A percentile compares a stretch with the other conserved stretches of the same genome.
These are phyloP conservation scores for Gonapodya prolifera DNA, from an alignment of 192 early-diverging fungal species.

Conservation along the genomic window DNA sequence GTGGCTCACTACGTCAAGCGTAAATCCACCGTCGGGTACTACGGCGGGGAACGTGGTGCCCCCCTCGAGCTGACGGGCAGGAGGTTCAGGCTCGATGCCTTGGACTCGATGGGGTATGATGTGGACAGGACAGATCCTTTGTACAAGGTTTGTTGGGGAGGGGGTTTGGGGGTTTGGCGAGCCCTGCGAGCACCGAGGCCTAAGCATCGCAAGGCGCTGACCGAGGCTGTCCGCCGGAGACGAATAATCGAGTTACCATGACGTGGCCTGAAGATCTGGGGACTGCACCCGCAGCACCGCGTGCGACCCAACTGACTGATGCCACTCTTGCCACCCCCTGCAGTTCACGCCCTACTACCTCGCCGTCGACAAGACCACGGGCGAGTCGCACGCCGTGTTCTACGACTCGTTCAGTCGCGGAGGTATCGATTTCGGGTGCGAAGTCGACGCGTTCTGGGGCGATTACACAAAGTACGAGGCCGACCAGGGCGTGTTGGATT, in stretches of 20 bases:
- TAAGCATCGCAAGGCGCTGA: no score
- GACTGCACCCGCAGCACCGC: no score
- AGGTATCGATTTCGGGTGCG: conserved; percentile 31
- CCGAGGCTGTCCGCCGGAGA: no score
- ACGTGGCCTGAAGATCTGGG: no score
- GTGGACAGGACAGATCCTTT: conserved; percentile 36
- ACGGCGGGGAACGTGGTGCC: conserved; percentile 38
- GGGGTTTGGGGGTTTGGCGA: no score
- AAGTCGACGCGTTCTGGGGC: conserved; percentile 39
- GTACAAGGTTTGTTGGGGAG: conserved; percentile 49
- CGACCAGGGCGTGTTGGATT: conserved; percentile 24
- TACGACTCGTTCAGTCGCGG: conserved; percentile 38
- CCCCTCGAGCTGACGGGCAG: conserved; percentile 27
- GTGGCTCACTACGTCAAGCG: conserved; percentile 27
- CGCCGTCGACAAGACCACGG: conserved; percentile 15
- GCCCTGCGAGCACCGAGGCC: no score
- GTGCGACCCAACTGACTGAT: no score
- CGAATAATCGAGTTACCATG: no score
- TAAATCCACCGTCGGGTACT: conserved; percentile 18
- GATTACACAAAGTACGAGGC: conserved; percentile 26
- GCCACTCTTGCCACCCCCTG: no score
- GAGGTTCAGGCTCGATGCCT: conserved; percentile 29
- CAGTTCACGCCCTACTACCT: conserved; percentile 42
- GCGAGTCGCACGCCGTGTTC: conserved; percentile 30
- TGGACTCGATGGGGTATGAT: conserved; percentile 47